Conservation (phyloP, 352 stramenopile genomes). For the Phytophthora meadii region DNA sequence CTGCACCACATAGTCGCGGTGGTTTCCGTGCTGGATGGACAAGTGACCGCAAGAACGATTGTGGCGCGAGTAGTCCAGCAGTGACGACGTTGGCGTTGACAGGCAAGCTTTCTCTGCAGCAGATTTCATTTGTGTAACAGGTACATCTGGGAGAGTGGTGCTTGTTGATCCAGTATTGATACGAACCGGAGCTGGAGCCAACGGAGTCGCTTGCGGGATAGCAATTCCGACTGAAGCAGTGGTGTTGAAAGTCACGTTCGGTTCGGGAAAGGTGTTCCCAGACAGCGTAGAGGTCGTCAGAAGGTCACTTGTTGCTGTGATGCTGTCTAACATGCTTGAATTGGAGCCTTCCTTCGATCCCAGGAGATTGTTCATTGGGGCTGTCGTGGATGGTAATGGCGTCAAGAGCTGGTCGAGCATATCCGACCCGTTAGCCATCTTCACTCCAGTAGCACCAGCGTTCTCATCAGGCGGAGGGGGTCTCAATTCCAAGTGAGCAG, state of each 20-base stretch:
- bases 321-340: background rate
- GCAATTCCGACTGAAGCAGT: background rate
- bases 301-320: conserved; percentile 3
- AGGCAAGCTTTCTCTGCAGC: conserved; percentile 33
- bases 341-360: conserved; percentile 5
- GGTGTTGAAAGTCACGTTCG: conserved; percentile 14
- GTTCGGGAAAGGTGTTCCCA: conserved; percentile 19
- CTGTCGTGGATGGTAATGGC: conserved; percentile 8
- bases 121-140: conserved; percentile 30
- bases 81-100: conserved; percentile 33
- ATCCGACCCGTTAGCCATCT: conserved; percentile 17
- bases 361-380: conserved; percentile 2
- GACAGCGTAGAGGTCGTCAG: conserved; percentile 8
- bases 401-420: conserved; percentile 35
- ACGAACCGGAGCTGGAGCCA: conserved; percentile 5
- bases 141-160: conserved; percentile 11
- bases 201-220: background rate
- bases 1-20: conserved; percentile 84
- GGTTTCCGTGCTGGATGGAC: conserved; percentile 80
- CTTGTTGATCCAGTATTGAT: background rate
- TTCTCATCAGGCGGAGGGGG: conserved; percentile 33
- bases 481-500: conserved; percentile 40
- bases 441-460: background rate
- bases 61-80: conserved; percentile 67
- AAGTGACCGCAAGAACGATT: conserved; percentile 75